Evolutionary conservation across 768 basidiomycete species (phyloP).

Genomic region (Russula foetens): DNA sequence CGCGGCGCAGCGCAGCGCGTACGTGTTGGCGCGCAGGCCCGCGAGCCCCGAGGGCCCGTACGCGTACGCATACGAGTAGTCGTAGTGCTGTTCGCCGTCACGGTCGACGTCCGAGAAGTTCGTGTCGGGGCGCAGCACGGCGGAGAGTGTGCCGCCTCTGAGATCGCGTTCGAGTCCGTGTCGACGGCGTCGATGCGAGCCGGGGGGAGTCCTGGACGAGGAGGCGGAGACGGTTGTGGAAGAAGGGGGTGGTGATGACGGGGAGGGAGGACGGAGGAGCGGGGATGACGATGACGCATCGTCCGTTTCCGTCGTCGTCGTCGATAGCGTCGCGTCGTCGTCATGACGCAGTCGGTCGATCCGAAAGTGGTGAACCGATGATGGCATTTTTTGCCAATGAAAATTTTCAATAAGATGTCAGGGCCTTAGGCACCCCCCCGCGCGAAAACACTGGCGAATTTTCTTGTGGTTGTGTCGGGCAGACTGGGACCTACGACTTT

Average conservation of each 20-base stretch:
- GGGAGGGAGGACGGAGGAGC: constrained; percentile 6
- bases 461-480: too few species aligned
- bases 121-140: constrained; percentile 12
- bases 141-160: constrained; percentile 15
- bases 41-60: constrained; percentile 65
- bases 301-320: not conserved
- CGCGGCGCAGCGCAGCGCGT: constrained; percentile 56
- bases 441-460: too few species aligned
- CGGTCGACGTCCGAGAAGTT: too few species aligned
- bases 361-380: not conserved
- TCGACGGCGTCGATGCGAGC: too few species aligned
- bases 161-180: too few species aligned
- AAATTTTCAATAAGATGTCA: too few species aligned
- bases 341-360: not conserved
- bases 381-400: too few species aligned
- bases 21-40: constrained; percentile 58
- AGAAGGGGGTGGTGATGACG: not conserved
- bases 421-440: too few species aligned
- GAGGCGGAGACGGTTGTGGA: not conserved
- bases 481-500: too few species aligned
- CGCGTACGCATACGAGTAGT: constrained; percentile 62
- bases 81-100: constrained; percentile 27
- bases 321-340: not conserved
- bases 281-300: constrained; percentile 11
- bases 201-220: not conserved